Base-by-base conservation (phyloP, 1,284 basidiomycete genomes). In the Schizophyllum amplum region DNA sequence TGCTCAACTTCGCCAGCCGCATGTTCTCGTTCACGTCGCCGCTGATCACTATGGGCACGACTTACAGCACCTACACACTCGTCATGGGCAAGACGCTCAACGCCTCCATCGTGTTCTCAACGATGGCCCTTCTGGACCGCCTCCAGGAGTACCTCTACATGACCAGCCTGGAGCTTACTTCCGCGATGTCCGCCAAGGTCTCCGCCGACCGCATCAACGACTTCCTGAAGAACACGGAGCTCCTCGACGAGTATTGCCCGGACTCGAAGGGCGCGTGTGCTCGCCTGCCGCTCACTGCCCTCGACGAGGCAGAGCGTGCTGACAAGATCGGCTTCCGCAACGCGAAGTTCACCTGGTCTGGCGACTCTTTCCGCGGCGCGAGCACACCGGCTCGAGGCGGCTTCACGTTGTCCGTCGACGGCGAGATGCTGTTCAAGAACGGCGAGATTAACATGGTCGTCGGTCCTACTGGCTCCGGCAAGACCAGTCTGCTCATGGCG, bases 381-480 rank as follows among this genome's bases (percentile, higher is more conserved):
- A 71, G 33, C 33, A 13, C 64, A 4, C 70, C 60, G 54, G 75
- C 70, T 21, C 64, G 62, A 55, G 67, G 72, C 24, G 72, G 74
- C 54, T 83, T 82, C 68, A 64, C 66, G 21, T 72, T 87, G 4
- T 68, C 66, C 9, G 73, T 86, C 48, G 75, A 80, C 5, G 76
- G 67, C 5, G 79, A 86, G 62, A 67, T 88, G 5, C 64, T 73
- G 0, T 88, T 90, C 71, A 74, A 77, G 57, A 75, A 70, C 53
- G 79, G 80, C 17, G 72, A 76, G 60, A 73, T 89, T 62, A 87
- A 85, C 64, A 69, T 89, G 25, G 76, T 90, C 51, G 72, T 84
- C 55, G 86, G 86, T 7, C 81, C 84, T 1, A 67, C 63, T n/a
- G 63, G 62, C 13, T 64, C 63, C 24, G 71, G 72, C 15, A 80